A percentile compares a stretch with the other conserved stretches of the same genome.
These are phyloP conservation scores for Mortierella sp. DNA, from an alignment of 371 early-diverging fungal genomes.

Conservation along the genomic window DNA sequence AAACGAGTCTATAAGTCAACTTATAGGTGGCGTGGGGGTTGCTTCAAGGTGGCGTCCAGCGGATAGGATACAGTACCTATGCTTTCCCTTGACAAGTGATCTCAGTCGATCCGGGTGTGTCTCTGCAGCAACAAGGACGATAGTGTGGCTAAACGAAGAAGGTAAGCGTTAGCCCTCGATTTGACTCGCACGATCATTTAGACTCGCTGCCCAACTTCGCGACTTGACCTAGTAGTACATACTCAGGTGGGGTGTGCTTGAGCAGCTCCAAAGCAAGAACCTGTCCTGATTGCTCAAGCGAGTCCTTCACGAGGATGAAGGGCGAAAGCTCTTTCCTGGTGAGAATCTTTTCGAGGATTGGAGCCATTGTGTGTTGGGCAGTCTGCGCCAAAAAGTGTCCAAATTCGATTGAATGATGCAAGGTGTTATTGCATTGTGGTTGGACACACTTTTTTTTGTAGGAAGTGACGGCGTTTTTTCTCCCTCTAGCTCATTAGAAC, in stretches of 20 bases:
- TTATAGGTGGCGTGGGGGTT: too few relatives aligned
- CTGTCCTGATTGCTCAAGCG: constrained; percentile 46
- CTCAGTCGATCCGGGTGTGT: constrained; percentile 31
- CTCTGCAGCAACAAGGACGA: constrained; percentile 44
- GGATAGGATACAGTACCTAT: constrained; percentile 10
- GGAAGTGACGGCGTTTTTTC: too few relatives aligned
- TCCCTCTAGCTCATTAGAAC: too few relatives aligned
- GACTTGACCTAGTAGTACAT: too few relatives aligned
- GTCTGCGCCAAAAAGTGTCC: too few relatives aligned
- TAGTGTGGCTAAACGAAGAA: constrained; percentile 19
- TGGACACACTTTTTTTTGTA: too few relatives aligned
- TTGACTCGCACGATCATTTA: too few relatives aligned
- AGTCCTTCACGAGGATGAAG: constrained; percentile 49
- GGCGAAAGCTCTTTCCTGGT: constrained; percentile 41
- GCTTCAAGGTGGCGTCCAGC: too few relatives aligned
- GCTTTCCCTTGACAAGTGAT: constrained; percentile 20
- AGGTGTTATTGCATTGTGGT: too few relatives aligned
- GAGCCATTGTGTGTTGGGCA: constrained; percentile 25
- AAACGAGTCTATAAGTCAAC: too few relatives aligned
- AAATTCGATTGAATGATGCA: too few relatives aligned
- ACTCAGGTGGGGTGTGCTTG: constrained; percentile 30
- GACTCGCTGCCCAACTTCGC: too few relatives aligned
- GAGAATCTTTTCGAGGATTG: constrained; percentile 43
- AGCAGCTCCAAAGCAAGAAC: constrained; percentile 38
- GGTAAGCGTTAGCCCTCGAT: neutral